A percentile compares a stretch with the other conserved stretches of the same genome.
Evolutionary conservation across 768 basidiomycete species (phyloP).

Genomic region (Lentinus brumalis): DNA sequence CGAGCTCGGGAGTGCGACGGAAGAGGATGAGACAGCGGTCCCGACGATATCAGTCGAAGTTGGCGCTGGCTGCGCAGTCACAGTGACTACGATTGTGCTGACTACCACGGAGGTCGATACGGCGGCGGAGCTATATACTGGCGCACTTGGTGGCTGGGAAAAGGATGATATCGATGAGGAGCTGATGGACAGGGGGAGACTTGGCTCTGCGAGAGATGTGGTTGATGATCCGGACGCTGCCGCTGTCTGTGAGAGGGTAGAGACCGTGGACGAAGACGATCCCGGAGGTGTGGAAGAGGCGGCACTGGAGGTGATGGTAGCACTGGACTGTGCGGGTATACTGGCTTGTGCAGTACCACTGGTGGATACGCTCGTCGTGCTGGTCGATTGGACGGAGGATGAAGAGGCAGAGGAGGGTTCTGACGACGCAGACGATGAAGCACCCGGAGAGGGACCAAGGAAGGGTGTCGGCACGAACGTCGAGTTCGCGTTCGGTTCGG

Average conservation of each 20-base stretch:
- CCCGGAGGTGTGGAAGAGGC: too few species aligned
- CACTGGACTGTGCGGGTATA: too few species aligned
- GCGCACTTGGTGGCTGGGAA: too few species aligned
- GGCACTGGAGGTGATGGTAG: too few species aligned
- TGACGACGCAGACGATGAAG: not conserved
- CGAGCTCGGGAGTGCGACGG: not conserved
- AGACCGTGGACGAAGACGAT: too few species aligned
- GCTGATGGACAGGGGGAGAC: too few species aligned
- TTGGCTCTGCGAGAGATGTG: not conserved
- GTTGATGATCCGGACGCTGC: not conserved
- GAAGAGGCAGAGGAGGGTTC: not conserved
- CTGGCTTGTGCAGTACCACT: too few species aligned
- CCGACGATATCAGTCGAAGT: not conserved
- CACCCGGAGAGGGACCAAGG: conserved; percentile 8
- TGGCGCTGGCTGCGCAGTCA: conserved; percentile 15
- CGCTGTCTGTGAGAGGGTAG: too few species aligned
- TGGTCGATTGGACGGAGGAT: too few species aligned
- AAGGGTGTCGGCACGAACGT: conserved; percentile 30
- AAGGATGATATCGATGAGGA: not conserved
- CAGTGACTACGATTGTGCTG: conserved; percentile 29
- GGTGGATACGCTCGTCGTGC: too few species aligned
- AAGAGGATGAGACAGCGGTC: not conserved
- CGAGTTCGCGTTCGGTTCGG: conserved; percentile 28
- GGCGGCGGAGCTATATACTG: conserved; percentile 1
- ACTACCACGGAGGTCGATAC: conserved; percentile 24